Conservation (phyloP, 768 basidiomycete species). For the Suillus bovinus region DNA sequence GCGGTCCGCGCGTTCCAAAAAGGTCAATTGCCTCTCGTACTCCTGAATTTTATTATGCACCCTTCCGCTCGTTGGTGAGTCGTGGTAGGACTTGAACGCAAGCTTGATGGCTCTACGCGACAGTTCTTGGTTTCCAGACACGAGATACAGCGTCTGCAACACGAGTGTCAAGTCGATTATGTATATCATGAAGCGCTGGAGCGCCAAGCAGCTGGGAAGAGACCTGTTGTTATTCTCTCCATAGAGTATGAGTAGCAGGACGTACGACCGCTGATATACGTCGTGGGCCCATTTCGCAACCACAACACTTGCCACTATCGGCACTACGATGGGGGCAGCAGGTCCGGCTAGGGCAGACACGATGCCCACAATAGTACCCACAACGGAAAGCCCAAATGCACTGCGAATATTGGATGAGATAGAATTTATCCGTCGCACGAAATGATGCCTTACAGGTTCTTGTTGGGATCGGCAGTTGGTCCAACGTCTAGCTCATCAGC, state of each 20-base stretch:
- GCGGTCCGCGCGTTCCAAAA: background rate
- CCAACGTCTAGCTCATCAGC: background rate
- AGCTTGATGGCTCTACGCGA: background rate
- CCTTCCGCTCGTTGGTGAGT: too few relatives aligned
- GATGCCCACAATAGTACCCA: too few relatives aligned
- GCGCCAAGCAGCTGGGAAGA: slow-evolving; percentile 4
- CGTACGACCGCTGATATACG: background rate
- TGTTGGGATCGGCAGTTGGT: background rate
- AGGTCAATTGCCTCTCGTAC: background rate
- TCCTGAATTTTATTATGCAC: too few relatives aligned
- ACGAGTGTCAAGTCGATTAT: slow-evolving; percentile 28
- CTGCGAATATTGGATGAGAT: too few relatives aligned
- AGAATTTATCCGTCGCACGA: background rate
- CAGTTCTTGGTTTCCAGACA: background rate
- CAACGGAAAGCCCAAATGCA: too few relatives aligned
- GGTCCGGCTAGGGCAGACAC: background rate
- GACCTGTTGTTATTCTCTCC: too few relatives aligned
- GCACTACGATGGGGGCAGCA: slow-evolving; percentile 1
- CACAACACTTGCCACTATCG: background rate
- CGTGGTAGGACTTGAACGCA: too few relatives aligned
- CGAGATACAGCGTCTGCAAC: slow-evolving; percentile 21
- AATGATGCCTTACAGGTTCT: background rate
- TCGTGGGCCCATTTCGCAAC: slow-evolving; percentile 4
- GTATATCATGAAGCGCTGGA: slow-evolving; percentile 25
- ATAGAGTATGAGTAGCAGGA: background rate